phyloP scores from a whole-genome alignment of 202 grass and related monocot species.

The Zoysia matrella region DNA sequence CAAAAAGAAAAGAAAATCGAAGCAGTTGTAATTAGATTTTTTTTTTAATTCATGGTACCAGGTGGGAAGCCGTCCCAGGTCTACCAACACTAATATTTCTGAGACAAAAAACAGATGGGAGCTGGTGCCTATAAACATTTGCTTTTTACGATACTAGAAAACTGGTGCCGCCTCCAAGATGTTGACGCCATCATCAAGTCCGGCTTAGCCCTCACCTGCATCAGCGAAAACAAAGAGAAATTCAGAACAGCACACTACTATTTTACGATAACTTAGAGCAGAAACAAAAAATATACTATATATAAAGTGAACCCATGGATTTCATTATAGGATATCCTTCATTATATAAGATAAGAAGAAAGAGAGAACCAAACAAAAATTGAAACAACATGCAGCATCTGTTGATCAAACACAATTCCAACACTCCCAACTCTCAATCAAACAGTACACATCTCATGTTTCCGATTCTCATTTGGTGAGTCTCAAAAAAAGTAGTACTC shows the following conservation, averaged over 20 bases:
- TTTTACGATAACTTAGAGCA: background rate
- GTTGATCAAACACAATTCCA: background rate
- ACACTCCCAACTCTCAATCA: background rate
- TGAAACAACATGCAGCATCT: background rate
- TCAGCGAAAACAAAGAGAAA: background rate
- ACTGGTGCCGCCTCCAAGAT: background rate
- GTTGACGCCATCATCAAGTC: background rate
- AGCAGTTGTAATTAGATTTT: background rate
- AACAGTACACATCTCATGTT: background rate
- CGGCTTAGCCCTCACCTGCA: constrained; percentile 18
- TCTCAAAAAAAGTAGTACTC: too few relatives aligned
- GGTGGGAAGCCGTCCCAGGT: constrained; percentile 28
- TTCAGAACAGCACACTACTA: constrained; percentile 1
- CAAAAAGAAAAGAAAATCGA: background rate
- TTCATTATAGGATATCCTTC: too few relatives aligned
- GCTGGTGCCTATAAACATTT: background rate
- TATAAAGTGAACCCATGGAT: too few relatives aligned
- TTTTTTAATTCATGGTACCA: constrained; percentile 7
- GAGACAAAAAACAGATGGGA: background rate
- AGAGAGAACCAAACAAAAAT: background rate
- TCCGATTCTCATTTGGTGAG: too few relatives aligned
- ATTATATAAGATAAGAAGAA: too few relatives aligned
- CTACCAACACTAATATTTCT: constrained; percentile 20
- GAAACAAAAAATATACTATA: too few relatives aligned
- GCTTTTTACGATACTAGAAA: background rate